Base-by-base conservation (phyloP, 1,284 basidiomycete genomes). In the Tilletia horrida region DNA sequence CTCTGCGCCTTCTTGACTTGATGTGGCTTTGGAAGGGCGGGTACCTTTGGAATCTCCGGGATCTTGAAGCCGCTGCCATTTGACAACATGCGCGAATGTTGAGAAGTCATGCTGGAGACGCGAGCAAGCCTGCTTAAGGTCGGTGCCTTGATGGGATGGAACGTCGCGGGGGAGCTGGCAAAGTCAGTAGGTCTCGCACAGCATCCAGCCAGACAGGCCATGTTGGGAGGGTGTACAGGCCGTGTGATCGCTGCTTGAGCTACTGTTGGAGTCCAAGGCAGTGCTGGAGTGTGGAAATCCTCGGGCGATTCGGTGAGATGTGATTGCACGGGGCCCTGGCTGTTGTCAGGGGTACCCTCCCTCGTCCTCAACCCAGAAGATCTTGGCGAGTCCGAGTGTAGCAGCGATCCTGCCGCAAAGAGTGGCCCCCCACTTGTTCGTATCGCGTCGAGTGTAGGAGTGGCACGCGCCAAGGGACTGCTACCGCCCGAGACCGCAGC, bases 171-270 rank as follows among this genome's bases (percentile, higher is more conserved):
- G 7, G 21, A 23, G 23, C 50, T 55, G 7, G 18, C 16, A 16
- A 21, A 7, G 7, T 25, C 25, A 13, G 21, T 4, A 13, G 50
- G 13, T 7, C n/a, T 18, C 25, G 50, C n/a, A 27, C 50, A 55
- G 50, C 50, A 55, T 6, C 50, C 50, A 14, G 50, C 50, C 4
- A 55, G n/a, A 27, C 50, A 55, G 16, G 50, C 23, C 50, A 55
- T 55, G 50, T 55, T 55, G 21, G 50, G 50, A 25, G 50, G 50
- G 25, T 55, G 50, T 3, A 55, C 50, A 4, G 50, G 50, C n/a
- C 50, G 50, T 16, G 50, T 48, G 45, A 16, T 14, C 18, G 50
- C 2, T 14, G 50, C 13, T 27, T 55, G 50, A 14, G 50, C 13
- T 14, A 23, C 25, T 18, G 50, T 25, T 14, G 50, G 21, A 23